A percentile compares a stretch with the other conserved stretches of the same genome.
Conservation (phyloP, 768 basidiomycete genomes). For the Cantharellus cinnabarinus region DNA sequence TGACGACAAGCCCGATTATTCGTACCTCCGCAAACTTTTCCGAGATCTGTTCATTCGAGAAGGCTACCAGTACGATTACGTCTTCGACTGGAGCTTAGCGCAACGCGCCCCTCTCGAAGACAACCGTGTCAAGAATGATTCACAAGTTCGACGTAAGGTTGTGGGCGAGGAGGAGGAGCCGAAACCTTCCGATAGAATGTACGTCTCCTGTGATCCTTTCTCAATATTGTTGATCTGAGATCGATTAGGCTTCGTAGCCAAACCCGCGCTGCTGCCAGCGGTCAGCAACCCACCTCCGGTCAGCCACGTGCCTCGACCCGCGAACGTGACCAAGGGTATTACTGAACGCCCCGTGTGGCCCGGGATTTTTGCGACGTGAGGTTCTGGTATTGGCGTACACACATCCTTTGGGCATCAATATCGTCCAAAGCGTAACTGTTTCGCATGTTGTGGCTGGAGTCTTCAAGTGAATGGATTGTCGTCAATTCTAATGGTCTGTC, state of each 20-base stretch:
- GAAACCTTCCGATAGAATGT: background rate
- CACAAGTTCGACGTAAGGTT: background rate
- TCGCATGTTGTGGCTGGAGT: too few relatives aligned
- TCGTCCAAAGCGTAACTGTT: too few relatives aligned
- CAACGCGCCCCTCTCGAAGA: background rate
- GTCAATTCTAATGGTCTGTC: too few relatives aligned
- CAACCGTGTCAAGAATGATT: background rate
- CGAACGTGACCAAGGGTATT: background rate
- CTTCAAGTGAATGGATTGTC: too few relatives aligned
- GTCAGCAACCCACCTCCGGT: too few relatives aligned
- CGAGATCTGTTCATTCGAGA: constrained; percentile 92
- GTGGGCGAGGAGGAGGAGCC: constrained; percentile 1
- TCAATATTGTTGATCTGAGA: background rate
- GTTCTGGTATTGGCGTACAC: too few relatives aligned
- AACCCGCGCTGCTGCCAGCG: background rate
- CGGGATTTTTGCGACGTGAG: background rate
- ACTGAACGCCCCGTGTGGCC: background rate
- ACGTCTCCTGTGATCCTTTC: background rate
- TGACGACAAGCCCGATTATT: constrained; percentile 99
- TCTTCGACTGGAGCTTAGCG: constrained; percentile 93
- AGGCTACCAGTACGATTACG: constrained; percentile 98
- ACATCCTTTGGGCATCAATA: too few relatives aligned
- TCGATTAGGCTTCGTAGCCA: background rate
- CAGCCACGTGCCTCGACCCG: background rate
- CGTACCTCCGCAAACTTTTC: constrained; percentile 98